phyloP scores from a whole-genome alignment of 2,329 filamentous ascomycete species.

The Torrubiella hemipterigena region DNA sequence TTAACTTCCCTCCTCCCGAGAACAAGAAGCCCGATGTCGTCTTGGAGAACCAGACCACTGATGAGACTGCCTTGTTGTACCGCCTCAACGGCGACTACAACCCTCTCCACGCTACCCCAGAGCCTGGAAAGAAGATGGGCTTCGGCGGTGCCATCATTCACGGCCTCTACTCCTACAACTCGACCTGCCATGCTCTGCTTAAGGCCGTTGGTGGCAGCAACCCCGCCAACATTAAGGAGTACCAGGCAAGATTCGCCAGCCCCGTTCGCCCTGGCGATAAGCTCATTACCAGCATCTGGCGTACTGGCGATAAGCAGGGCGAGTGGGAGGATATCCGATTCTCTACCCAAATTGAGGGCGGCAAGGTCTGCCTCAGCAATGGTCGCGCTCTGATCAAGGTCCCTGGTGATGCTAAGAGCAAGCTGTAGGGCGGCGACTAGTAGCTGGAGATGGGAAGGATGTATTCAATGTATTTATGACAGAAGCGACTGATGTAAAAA shows the following conservation, averaged over 20 bases:
- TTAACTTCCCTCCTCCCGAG: conserved; percentile 67
- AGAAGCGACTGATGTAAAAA: background rate
- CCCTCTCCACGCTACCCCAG: conserved; percentile 77
- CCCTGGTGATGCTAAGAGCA: conserved; percentile 43
- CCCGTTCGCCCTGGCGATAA: conserved; percentile 78
- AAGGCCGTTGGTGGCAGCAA: conserved; percentile 63
- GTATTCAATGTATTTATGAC: no score
- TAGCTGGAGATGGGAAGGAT: no score
- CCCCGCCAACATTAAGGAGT: conserved; percentile 73
- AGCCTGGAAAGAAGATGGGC: conserved; percentile 79
- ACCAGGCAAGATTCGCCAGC: conserved; percentile 77
- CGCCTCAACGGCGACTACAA: conserved; percentile 91
- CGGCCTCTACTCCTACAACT: conserved; percentile 81
- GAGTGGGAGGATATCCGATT: conserved; percentile 77
- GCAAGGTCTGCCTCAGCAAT: conserved; percentile 80
- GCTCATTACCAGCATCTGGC: conserved; percentile 72
- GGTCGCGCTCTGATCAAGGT: conserved; percentile 68
- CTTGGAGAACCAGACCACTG: conserved; percentile 57
- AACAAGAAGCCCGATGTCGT: conserved; percentile 62
- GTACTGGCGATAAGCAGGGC: conserved; percentile 51
- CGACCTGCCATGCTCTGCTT: conserved; percentile 60
- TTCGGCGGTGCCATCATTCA: conserved; percentile 85
- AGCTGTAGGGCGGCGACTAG: conserved; percentile 37
- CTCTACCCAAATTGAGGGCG: conserved; percentile 62
- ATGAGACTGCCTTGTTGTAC: conserved; percentile 66